phyloP scores from a whole-genome alignment of 345 rosid species.

The Populus ilicifolia region DNA sequence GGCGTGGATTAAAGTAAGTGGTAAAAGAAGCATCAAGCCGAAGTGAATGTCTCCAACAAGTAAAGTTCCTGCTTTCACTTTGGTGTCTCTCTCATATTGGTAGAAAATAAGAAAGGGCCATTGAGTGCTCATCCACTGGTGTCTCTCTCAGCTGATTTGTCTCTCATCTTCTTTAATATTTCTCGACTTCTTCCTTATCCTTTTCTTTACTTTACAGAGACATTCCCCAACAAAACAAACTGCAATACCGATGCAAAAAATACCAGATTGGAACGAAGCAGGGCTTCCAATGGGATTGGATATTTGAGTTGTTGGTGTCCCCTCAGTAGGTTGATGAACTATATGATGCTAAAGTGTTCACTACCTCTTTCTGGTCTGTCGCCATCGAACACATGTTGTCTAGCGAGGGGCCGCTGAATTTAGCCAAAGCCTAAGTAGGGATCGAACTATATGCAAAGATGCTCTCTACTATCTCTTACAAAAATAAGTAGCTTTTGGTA shows the following conservation, averaged over 20 bases:
- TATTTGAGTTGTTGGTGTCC: not conserved
- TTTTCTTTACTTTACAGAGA: not conserved
- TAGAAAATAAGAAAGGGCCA: not conserved
- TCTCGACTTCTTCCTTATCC: not conserved
- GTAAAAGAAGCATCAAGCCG: slow-evolving; percentile 11
- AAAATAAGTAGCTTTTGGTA: too few relatives aligned
- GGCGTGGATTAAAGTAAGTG: slow-evolving; percentile 10
- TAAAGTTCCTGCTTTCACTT: slow-evolving; percentile 18
- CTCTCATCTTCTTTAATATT: not conserved
- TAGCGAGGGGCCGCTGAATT: not conserved
- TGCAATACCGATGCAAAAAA: not conserved
- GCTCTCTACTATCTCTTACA: too few relatives aligned
- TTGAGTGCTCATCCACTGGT: not conserved
- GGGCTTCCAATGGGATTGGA: not conserved
- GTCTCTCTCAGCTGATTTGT: too few relatives aligned
- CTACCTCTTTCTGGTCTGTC: not conserved
- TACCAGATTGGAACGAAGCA: not conserved
- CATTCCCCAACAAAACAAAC: not conserved
- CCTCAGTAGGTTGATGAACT: not conserved
- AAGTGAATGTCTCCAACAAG: slow-evolving; percentile 20
- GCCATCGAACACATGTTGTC: not conserved
- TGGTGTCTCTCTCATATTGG: not conserved
- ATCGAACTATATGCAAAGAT: too few relatives aligned
- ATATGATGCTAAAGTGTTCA: not conserved
- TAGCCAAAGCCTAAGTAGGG: not conserved